Base-by-base conservation (phyloP, 2,329 filamentous ascomycete genomes). In the Xylaria sp. region DNA sequence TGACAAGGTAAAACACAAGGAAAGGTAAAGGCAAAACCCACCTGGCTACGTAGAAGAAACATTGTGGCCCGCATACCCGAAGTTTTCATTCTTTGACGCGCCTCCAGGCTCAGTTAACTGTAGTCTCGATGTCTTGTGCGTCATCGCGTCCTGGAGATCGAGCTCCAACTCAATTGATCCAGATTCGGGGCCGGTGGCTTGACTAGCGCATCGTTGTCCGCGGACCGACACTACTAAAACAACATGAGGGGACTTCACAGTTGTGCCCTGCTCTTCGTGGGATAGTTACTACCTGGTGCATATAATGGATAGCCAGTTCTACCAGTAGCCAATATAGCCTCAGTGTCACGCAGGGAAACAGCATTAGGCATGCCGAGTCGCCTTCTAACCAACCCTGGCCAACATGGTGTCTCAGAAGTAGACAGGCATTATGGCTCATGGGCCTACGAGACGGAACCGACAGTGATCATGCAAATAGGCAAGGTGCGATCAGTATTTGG, bases 81-180 rank as follows among this genome's bases (percentile, higher is more conserved):
- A 39, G 16, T 11, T 37, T 48, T 52, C 18, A 16, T 43, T 48
- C 43, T 54, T 55, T 54, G 41, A n/a, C 41, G 40, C 37, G 16
- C 19, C 26, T 17, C 44, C 26, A 21, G 17, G 29, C 6, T n/a
- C 16, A 9, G 17, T 17, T 11, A 1, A 41, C 9, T 26, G 4
- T n/a, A 11, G 3, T 18, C 47, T 48, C 52, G 58, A 61, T 66
- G 59, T 64, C 61, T 53, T 44, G 22, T 63, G 56, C 64, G 63
- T 66, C 63, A 66, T 63, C 24, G 50, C 26, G 47, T 54, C 44
- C 37, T 44, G 41, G 34, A 48, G 58, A 62, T 64, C 59, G 58
- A 55, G 41, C 54, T 52, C 42, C 17, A 52, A 40, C 46, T 18
- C 44, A 52, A 49, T 59, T 47, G 59, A 59, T 56, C 50, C 57